Conservation (phyloP, 257 asterid species). For the Eucommia ulmoides region DNA sequence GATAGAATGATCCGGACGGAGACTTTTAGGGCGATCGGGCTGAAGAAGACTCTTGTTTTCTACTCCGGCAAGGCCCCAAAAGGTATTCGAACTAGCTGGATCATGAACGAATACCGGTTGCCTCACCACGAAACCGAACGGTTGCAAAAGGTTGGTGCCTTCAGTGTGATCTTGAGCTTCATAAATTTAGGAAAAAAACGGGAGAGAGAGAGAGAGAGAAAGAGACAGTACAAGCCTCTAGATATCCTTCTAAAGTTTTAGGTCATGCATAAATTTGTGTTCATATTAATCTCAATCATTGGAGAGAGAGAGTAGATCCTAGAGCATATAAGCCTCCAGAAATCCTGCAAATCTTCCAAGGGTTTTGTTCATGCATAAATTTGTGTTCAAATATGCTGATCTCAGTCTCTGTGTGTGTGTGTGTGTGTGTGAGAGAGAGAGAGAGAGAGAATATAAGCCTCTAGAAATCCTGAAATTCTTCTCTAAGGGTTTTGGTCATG, state of each 20-base stretch:
- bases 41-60: constrained; percentile 96
- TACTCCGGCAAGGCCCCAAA: constrained; percentile 98
- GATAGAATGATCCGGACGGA: constrained; percentile 80
- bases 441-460: no score
- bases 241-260: no score
- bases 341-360: no score
- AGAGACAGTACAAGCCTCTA: not conserved
- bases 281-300: not conserved
- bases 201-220: not conserved
- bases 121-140: constrained; percentile 86
- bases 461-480: no score
- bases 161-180: not conserved
- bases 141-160: constrained; percentile 57
- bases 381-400: no score
- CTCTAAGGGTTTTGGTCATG: no score
- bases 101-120: constrained; percentile 88
- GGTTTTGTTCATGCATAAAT: no score
- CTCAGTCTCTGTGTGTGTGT: no score
- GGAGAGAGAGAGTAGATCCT: not conserved
- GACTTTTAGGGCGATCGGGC: constrained; percentile 53
- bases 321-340: no score
- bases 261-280: no score
- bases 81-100: constrained; percentile 88
- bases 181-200: not conserved
- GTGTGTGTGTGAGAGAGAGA: no score